A percentile compares a stretch with the other conserved stretches of the same genome.
phyloP scores from a whole-genome alignment of 116 monocot genomes.

The Phalaenopsis hybrid region DNA sequence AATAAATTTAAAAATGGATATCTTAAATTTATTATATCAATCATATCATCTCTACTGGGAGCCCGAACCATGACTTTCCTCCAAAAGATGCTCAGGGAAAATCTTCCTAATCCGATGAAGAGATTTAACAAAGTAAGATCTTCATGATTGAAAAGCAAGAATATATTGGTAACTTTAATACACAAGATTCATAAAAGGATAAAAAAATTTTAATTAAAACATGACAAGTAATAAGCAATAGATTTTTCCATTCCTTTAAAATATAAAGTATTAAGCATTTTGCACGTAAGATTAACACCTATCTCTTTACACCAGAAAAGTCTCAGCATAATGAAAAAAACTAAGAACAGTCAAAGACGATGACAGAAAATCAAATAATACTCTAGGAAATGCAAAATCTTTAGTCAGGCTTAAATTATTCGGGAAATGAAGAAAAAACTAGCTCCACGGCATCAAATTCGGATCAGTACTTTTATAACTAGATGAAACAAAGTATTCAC shows the following conservation, averaged over 20 bases:
- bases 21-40: constrained; percentile 53
- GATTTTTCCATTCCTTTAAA: not conserved
- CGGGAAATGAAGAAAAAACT: not conserved
- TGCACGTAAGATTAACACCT: not conserved
- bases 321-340: not conserved
- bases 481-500: too few species aligned
- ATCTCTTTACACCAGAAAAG: not conserved
- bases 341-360: not conserved
- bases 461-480: too few species aligned
- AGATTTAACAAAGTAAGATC: not conserved
- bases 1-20: constrained; percentile 51
- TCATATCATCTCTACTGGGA: constrained; percentile 50
- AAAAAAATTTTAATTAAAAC: not conserved
- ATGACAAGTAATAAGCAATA: not conserved
- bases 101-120: constrained; percentile 24
- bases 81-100: constrained; percentile 54
- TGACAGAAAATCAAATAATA: not conserved
- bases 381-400: not conserved
- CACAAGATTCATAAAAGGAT: not conserved
- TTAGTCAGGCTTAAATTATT: not conserved
- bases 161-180: not conserved
- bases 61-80: constrained; percentile 65
- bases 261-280: not conserved
- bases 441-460: not conserved
- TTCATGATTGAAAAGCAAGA: not conserved